phyloP scores from a whole-genome alignment of 2,329 filamentous ascomycete species.

The Cordyceps cicadae region DNA sequence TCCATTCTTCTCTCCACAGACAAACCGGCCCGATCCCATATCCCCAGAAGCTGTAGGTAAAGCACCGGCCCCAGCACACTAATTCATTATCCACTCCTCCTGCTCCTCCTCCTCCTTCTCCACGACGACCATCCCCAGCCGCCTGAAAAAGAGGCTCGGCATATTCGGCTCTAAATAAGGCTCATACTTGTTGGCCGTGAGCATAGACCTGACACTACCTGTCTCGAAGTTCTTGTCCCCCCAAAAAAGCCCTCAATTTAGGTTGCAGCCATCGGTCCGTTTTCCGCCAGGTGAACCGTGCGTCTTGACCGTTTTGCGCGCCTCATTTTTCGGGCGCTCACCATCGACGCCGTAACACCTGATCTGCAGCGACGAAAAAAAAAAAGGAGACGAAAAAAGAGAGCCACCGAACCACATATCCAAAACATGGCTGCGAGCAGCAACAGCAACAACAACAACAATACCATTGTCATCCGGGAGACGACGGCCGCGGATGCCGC shows the following conservation, averaged over 20 bases:
- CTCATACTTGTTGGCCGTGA: neutral
- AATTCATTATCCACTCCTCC: neutral
- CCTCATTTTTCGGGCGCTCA: neutral
- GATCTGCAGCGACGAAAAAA: neutral
- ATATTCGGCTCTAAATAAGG: neutral
- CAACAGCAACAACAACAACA: neutral
- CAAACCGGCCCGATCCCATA: neutral
- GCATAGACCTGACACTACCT: neutral
- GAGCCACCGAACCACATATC: neutral
- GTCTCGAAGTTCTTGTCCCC: neutral
- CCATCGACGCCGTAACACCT: neutral
- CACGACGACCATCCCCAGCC: neutral
- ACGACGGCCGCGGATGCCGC: constrained; percentile 6
- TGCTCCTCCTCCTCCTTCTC: too few species aligned
- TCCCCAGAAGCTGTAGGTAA: too few species aligned
- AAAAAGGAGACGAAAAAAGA: too few species aligned
- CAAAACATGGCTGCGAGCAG: neutral
- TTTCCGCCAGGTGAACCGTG: constrained; percentile 9
- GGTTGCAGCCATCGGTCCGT: constrained; percentile 5
- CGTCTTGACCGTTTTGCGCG: neutral
- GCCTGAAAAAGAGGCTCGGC: neutral
- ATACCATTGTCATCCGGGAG: neutral
- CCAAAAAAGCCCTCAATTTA: neutral
- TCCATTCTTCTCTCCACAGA: too few species aligned
- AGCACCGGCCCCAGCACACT: neutral